These are phyloP conservation scores for Hortiboletus flavorubellus DNA, from an alignment of 768 basidiomycete genomes.

Conservation along the genomic window DNA sequence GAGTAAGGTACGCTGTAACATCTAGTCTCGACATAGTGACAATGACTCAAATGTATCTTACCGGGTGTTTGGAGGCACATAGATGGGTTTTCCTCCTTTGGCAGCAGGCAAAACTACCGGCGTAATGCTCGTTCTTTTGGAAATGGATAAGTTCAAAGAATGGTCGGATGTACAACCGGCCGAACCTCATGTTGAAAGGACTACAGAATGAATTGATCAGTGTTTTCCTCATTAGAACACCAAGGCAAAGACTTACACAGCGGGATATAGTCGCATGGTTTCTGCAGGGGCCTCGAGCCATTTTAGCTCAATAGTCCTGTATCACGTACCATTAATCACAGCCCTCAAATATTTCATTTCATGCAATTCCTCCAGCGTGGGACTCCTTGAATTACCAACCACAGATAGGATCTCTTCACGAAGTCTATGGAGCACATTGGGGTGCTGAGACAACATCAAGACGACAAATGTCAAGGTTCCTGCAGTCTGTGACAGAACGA, in stretches of 20 bases:
- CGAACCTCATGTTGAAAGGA: slow-evolving; percentile 26
- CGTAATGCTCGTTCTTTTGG: slow-evolving; percentile 21
- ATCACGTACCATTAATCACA: slow-evolving; percentile 33
- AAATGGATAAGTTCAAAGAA: not conserved
- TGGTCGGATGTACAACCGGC: not conserved
- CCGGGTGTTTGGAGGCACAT: slow-evolving; percentile 32
- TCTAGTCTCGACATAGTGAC: not conserved
- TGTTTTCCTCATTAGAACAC: not conserved
- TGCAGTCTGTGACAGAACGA: slow-evolving; percentile 23
- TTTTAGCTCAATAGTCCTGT: not conserved
- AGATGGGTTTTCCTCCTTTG: slow-evolving; percentile 29
- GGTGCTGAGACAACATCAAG: slow-evolving; percentile 30
- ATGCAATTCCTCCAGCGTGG: slow-evolving; percentile 31
- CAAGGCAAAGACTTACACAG: slow-evolving; percentile 27
- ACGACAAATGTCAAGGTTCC: slow-evolving; percentile 29
- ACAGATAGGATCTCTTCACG: slow-evolving; percentile 29
- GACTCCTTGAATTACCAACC: slow-evolving; percentile 26
- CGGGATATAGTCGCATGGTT: slow-evolving; percentile 29
- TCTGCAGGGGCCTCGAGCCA: slow-evolving; percentile 17
- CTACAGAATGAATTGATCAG: slow-evolving; percentile 10
- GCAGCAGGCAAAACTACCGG: slow-evolving; percentile 24
- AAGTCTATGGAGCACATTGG: slow-evolving; percentile 27
- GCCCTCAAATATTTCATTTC: slow-evolving; percentile 41
- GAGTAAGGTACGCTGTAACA: slow-evolving; percentile 40
- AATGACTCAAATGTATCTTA: not conserved